Base-by-base conservation (phyloP, 345 rosid species). In the Physaria fendleri region DNA sequence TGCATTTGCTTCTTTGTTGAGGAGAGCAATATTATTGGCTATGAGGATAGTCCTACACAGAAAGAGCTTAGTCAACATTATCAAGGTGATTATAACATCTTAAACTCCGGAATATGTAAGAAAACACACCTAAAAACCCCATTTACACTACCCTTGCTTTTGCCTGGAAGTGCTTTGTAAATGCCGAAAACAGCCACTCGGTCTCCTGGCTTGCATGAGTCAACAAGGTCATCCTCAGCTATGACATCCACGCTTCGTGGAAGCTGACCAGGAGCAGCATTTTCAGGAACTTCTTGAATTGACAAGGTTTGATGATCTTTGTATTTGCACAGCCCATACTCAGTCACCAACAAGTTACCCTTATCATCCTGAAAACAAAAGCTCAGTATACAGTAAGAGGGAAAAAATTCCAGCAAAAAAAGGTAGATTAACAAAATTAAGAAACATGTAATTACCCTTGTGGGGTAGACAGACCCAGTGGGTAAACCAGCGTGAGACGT, bases 231-330 rank as follows among this genome's bases (percentile, higher is more conserved):
- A 68, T 93, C 99, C 81, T 93, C 99, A 59, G 85, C 90, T 50
- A 93, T 85, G 60, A 83, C 77, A 81, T 93, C 99, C 47, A 93
- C 95, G 0, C 95, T 87, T 35, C 99, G 82, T 47, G 99, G 99
- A 70, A 93, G 95, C 78, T 93, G 99, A 71, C 99, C 99, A 62
- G 99, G 99, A 74, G 99, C 97, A 79, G 99, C 79, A 62, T 89
- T 93, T 71, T 93, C 99, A 6, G 99, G 99, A 51, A 93, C 87
- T 81, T 93, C 99, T 79, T 93, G 99, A 72, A 93, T 81, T 39
- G 99, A 87, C 74, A 93, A 62, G 67, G 99, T 87, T 79, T 93
- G 99, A 62, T 93, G 99, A 76, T 93, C 99, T 81, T 89, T 89
- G 61, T 93, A 93, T 65, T 71, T 76, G 81, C 99, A 93, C 49